Base-by-base conservation (phyloP, 257 asterid species). In the Echites panduratus region DNA sequence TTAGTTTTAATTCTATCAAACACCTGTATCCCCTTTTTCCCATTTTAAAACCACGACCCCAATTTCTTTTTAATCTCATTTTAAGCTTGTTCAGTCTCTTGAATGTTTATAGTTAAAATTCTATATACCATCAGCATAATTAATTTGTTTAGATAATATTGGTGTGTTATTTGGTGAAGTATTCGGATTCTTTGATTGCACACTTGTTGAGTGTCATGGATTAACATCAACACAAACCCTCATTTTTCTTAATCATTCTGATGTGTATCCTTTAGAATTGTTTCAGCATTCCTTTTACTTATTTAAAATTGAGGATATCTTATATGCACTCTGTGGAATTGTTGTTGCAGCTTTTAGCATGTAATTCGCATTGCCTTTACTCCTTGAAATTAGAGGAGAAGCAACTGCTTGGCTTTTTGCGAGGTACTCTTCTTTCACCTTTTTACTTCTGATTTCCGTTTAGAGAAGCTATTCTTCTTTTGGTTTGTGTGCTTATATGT, bases 271-370 rank as follows among this genome's bases (percentile, higher is more conserved):
- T 62, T 35, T 2, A n/a, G 6, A 63, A 32, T 67, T 24, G 44
- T 77, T 22, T 32, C 26, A 27, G 45, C 43, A 1, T 50, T 62
- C 63, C 44, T 24, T 54, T 65, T 66, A n/a, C 26, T 66, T 9
- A 70, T 70, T 54, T 12, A 24, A 44, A 47, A 54, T 54, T 50
- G 48, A 49, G 41, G 68, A 38, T 38, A 4, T 12, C 58, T 71
- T 71, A 22, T 22, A 38, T 53, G 27, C 8, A 27, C 56, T 44
- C 19, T 40, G 17, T 13, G 57, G 45, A 29, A 17, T 2, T 62
- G 45, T 44, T 78, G 81, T 68, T 90, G 84, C 95, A 95, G 99
- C 81, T 95, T 85, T 44, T 68, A 58, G 96, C 85, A 73, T 73
- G 79, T 81, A 85, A 84, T 79, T 76, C 79, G 5, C 76, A 73